Evolutionary conservation across 192 early-diverging fungal genomes (phyloP), one percentile per base, ranked within the genome.

Genomic region (Glomus cerebriforme): DNA sequence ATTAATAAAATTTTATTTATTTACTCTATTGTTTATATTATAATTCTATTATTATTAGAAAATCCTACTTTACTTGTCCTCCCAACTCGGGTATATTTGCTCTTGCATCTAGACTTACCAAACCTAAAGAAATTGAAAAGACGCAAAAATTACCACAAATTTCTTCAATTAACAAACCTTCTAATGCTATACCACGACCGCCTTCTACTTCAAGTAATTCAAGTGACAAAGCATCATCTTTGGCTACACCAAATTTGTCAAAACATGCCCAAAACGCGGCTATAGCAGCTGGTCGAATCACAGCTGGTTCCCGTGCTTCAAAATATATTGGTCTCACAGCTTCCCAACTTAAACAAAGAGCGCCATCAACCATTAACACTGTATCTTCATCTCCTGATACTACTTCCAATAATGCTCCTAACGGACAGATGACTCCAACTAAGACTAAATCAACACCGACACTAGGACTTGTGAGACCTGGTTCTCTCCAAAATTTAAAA

Each of bases 51-150:
- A 31, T 37, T 59, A 76, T 64, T 81, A 90, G 94, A 19, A 84
- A 87, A 63, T 77, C 82, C 0, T 95, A 95, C 74, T 95, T 95
- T 81, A 78, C 79, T 19, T 95, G 94, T 80, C 87, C 89, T 31
- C 86, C 89, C 13, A 85, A 88, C 63, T 88, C 87, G 10, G 94
- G 94, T 24, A 82, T 95, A 45, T 95, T 94, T 86, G 85, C 93
- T 24, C 84, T 91, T 19, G 88, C 92, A 22, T 88, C 90, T 31
- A 93, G 93, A 66, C 75, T 86, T 62, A 78, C 85, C 49, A 82
- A 82, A 49, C 78, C 82, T 37, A 82, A 85, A 39, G 62, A 82
- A 58, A 65, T 73, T 17, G 12, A 27, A 31, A 37, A 78, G 1
- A 69, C 79, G 22, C 79, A 77, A 9, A 54, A 64, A 24, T 70